These are phyloP conservation scores for Pseudotsuga menziesii DNA, from an alignment of 75 land plant species.

Conservation along the genomic window DNA sequence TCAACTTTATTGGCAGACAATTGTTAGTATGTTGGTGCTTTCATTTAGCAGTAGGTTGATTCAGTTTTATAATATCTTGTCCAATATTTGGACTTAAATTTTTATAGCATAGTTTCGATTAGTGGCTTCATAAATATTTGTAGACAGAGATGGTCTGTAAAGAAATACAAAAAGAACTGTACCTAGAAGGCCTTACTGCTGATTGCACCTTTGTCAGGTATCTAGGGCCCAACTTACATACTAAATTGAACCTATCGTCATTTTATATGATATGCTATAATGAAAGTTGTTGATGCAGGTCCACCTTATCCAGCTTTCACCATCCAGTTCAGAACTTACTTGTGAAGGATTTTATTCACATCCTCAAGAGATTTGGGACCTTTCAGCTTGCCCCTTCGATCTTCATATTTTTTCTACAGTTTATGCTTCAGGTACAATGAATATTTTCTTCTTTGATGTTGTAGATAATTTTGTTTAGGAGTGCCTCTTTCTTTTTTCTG, in stretches of 20 bases:
- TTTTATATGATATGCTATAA: constrained; percentile 2
- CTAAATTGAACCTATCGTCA: background rate
- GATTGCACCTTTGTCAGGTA: background rate
- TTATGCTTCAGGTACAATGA: constrained; percentile 68
- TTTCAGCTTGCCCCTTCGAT: constrained; percentile 87
- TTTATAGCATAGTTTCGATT: background rate
- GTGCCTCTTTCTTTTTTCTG: background rate
- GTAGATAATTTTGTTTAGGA: background rate
- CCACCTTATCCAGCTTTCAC: constrained; percentile 71
- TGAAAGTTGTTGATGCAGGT: constrained; percentile 41
- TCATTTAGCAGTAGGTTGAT: background rate
- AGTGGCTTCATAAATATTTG: background rate
- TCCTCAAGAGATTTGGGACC: constrained; percentile 95
- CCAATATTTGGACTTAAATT: background rate
- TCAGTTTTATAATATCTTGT: background rate
- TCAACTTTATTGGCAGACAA: background rate
- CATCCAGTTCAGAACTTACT: constrained; percentile 60
- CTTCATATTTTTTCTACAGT: constrained; percentile 80
- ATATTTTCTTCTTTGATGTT: background rate
- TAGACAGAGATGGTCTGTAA: background rate
- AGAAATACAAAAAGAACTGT: background rate
- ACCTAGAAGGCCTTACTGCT: background rate
- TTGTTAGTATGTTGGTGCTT: background rate
- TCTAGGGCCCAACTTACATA: background rate
- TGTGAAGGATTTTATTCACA: constrained; percentile 95